These are phyloP conservation scores for Aplosporella prunicola DNA, from an alignment of 2,329 filamentous ascomycete species.

Conservation along the genomic window DNA sequence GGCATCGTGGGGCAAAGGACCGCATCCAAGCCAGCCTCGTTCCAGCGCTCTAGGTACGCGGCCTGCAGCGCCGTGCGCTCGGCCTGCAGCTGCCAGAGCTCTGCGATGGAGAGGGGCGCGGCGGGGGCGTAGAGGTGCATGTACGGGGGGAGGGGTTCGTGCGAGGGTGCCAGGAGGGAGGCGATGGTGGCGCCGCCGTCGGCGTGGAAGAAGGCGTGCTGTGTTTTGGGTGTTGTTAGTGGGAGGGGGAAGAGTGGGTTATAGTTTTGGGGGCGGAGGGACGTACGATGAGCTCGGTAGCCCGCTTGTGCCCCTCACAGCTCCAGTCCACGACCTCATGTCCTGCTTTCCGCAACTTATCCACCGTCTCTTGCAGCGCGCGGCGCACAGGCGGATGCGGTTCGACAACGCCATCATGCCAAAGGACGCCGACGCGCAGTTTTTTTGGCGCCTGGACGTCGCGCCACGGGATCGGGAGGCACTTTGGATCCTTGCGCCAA, in stretches of 20 bases:
- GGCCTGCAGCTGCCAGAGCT: slow-evolving; percentile 42
- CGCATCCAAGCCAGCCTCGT: slow-evolving; percentile 33
- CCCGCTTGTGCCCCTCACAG: slow-evolving; percentile 6
- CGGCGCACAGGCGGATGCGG: slow-evolving; percentile 32
- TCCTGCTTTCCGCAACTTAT: slow-evolving; percentile 41
- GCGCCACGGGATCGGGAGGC: slow-evolving; percentile 46
- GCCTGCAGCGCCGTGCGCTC: slow-evolving; percentile 36
- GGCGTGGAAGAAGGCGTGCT: slow-evolving; percentile 43
- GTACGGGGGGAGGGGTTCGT: slow-evolving; percentile 40
- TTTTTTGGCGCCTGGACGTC: slow-evolving; percentile 34
- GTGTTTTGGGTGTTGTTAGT: slow-evolving; percentile 12
- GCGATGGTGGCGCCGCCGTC: slow-evolving; percentile 42
- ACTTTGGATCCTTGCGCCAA: slow-evolving; percentile 44
- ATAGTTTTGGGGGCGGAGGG: background rate
- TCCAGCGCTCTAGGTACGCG: slow-evolving; percentile 38
- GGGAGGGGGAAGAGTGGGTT: background rate
- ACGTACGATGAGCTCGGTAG: slow-evolving; percentile 7
- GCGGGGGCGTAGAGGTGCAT: slow-evolving; percentile 38
- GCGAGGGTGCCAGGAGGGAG: slow-evolving; percentile 30
- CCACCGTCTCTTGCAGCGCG: slow-evolving; percentile 46
- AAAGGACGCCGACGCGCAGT: slow-evolving; percentile 45
- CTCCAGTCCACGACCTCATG: slow-evolving; percentile 50
- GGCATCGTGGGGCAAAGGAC: slow-evolving; percentile 34
- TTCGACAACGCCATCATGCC: slow-evolving; percentile 25
- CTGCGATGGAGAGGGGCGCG: slow-evolving; percentile 33